Evolutionary conservation across 208 protist genomes (phyloP).

Genomic region (Endotrypanum monterogeii): DNA sequence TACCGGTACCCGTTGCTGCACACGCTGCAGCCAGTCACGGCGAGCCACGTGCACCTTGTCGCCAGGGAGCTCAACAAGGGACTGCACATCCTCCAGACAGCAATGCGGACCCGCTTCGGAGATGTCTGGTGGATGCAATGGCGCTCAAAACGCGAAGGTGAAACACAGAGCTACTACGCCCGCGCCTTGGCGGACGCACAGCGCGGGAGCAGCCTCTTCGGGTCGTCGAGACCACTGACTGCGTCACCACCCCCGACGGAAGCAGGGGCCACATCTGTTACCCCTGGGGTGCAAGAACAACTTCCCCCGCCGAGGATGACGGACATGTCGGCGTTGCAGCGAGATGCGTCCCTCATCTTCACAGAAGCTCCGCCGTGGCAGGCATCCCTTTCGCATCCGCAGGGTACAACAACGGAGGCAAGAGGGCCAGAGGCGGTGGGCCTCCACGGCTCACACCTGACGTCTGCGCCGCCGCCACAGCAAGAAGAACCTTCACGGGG

Average conservation of each 20-base stretch:
- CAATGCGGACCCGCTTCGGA: conserved; percentile 27
- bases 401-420: background rate
- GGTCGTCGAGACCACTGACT: background rate
- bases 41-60: conserved; percentile 30
- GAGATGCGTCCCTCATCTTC: conserved; percentile 9
- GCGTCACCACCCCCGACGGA: background rate
- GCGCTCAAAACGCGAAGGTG: conserved; percentile 24
- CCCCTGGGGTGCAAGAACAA: background rate
- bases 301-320: background rate
- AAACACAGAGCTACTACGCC: conserved; percentile 40
- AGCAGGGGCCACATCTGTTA: background rate
- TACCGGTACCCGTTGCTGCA: conserved; percentile 35
- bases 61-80: conserved; percentile 58
- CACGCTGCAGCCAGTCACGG: conserved; percentile 36
- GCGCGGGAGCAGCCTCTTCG: conserved; percentile 11
- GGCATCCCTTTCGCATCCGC: background rate
- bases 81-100: conserved; percentile 37
- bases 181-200: conserved; percentile 34
- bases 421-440: too few species aligned
- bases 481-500: background rate
- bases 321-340: conserved; percentile 6
- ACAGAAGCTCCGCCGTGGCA: background rate
- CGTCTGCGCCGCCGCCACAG: conserved; percentile 11
- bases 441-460: conserved; percentile 3
- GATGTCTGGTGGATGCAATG: conserved; percentile 30